phyloP scores from a whole-genome alignment of 805 yeast genomes.

The Diddensiella caesifluorescens region DNA sequence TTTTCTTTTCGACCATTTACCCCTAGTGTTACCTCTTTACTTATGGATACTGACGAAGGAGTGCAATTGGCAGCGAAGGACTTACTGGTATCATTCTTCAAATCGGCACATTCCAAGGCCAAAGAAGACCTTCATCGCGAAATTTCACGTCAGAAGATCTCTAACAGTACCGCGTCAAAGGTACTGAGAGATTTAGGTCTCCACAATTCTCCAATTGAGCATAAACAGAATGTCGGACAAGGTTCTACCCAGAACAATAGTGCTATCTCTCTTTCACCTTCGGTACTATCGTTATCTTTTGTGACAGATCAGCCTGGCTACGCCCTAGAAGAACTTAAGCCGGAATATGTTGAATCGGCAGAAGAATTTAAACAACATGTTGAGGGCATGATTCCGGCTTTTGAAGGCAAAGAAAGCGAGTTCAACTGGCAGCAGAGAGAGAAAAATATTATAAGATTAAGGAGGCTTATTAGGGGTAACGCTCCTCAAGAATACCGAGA shows the following conservation, averaged over 20 bases:
- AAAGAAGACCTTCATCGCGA: constrained; percentile 43
- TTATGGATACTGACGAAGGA: constrained; percentile 24
- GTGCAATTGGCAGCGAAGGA: constrained; percentile 27
- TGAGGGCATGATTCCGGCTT: constrained; percentile 34
- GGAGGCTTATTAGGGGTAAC: constrained; percentile 60
- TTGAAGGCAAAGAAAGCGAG: constrained; percentile 78
- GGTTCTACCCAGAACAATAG: background rate
- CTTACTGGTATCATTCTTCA: constrained; percentile 38
- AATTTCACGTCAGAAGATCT: constrained; percentile 35
- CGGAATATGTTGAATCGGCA: constrained; percentile 31
- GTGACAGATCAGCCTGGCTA: constrained; percentile 30
- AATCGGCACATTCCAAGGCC: constrained; percentile 36
- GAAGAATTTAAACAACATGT: constrained; percentile 30
- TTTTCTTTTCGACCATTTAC: constrained; percentile 33
- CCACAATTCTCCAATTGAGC: constrained; percentile 12
- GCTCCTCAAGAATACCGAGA: constrained; percentile 36
- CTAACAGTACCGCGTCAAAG: constrained; percentile 23
- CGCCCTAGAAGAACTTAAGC: constrained; percentile 37
- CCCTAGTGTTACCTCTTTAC: constrained; percentile 28
- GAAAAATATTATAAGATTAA: constrained; percentile 47
- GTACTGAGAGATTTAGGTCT: constrained; percentile 33
- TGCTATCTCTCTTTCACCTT: too few relatives aligned
- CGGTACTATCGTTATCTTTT: constrained; percentile 17
- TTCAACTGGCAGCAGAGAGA: constrained; percentile 80
- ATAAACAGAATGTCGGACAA: background rate